Conservation (phyloP, 768 basidiomycete species). For the Boletus tomentosulus region DNA sequence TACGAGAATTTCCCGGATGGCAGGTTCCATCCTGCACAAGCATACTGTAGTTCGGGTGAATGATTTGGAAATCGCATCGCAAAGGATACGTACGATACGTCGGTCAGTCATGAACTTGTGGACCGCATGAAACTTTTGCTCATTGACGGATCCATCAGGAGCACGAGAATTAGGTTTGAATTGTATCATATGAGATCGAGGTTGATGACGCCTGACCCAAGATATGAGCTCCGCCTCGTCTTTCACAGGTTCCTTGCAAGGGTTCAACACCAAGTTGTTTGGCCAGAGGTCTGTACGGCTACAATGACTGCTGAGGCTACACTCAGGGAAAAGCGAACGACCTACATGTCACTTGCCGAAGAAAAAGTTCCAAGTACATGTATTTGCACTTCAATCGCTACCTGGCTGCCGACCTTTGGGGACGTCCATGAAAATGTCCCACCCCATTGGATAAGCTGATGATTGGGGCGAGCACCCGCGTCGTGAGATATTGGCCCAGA, state of each 20-base stretch:
- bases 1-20: constrained; percentile 40
- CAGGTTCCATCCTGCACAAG: constrained; percentile 46
- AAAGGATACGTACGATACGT: constrained; percentile 40
- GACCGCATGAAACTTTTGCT: constrained; percentile 40
- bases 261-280: constrained; percentile 34
- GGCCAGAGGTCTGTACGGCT: constrained; percentile 60
- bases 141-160: constrained; percentile 38
- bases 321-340: constrained; percentile 1
- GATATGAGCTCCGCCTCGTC: constrained; percentile 36
- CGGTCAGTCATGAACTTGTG: constrained; percentile 39
- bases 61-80: not conserved
- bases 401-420: constrained; percentile 34
- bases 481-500: constrained; percentile 17
- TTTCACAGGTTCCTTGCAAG: constrained; percentile 40
- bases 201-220: constrained; percentile 45
- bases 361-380: constrained; percentile 27
- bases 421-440: constrained; percentile 44
- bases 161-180: constrained; percentile 33
- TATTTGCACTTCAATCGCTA: constrained; percentile 36
- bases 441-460: constrained; percentile 36
- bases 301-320: constrained; percentile 4
- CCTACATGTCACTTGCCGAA: constrained; percentile 34
- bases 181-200: constrained; percentile 36
- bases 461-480: constrained; percentile 1
- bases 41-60: constrained; percentile 37